Base-by-base conservation (phyloP, 1,284 basidiomycete genomes). In the Stygiomarasmius scandens region DNA sequence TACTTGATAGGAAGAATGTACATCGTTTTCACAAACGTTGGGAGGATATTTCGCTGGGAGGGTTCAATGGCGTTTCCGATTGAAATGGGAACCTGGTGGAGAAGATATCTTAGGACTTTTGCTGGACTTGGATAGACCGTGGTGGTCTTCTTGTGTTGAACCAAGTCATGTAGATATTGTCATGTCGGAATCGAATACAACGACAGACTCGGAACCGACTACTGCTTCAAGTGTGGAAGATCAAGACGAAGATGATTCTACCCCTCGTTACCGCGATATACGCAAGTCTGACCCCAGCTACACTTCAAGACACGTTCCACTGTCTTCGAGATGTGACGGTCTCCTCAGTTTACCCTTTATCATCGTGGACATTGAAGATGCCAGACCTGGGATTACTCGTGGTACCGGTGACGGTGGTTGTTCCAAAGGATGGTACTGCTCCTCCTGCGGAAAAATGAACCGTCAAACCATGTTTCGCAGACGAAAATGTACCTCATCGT, bases 381-480 rank as follows among this genome's bases (percentile, higher is more conserved):
- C 53, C 29, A 32, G 29, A 5, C 12, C 29, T 32, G 12, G 29
- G 24, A 44, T 16, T 32, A 19, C 32, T 32, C 23, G 25, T 24
- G 41, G 43, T 23, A 16, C n/a, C 5, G 58, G 58, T 24, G 54
- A 59, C 20, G 45, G 44, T 11, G 54, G 58, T 20, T 56, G 50
- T 22, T 69, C 75, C 10, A 63, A 62, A 2, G 79, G 78, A 3
- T 81, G 77, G 77, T 70, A 69, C 56, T 81, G 79, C 52, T 36
- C 25, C 6, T 32, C 53, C 1, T 81, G 79, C 57, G 78, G 78
- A 10, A 71, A 71, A 61, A 53, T 81, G 55, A 79, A 78, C 55
- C 74, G 72, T 34, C 74, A 77, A 62, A 63, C 60, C 22, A 66
- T 71, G 43, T 65, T 80, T 60, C 66, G 77, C 36, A 75, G 76